These are phyloP conservation scores for Myxozyma monticola DNA, from an alignment of 805 yeast species.

Conservation along the genomic window DNA sequence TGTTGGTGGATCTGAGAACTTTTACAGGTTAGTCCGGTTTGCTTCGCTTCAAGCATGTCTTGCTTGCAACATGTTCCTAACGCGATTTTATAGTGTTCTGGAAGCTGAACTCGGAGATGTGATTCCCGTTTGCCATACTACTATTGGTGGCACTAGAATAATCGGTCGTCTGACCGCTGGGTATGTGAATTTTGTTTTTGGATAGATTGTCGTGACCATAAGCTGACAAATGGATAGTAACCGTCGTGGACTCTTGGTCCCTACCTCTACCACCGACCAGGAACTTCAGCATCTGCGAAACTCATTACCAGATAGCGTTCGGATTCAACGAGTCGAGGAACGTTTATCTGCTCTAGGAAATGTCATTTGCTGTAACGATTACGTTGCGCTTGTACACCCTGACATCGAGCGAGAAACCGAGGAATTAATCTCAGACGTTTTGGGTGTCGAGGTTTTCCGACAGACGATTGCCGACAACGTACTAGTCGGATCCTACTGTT, in stretches of 20 bases:
- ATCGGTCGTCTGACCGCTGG: constrained; percentile 94
- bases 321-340: constrained; percentile 97
- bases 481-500: constrained; percentile 93
- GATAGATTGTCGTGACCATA: not conserved
- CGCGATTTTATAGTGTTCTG: constrained; percentile 74
- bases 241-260: constrained; percentile 95
- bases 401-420: constrained; percentile 99
- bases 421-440: constrained; percentile 94
- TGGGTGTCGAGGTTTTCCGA: constrained; percentile 98
- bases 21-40: constrained; percentile 48
- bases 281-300: constrained; percentile 97
- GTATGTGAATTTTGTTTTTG: constrained; percentile 2
- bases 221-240: constrained; percentile 53
- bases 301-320: constrained; percentile 90
- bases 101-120: constrained; percentile 98
- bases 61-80: not conserved
- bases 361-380: constrained; percentile 97
- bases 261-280: constrained; percentile 97
- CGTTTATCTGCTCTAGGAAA: constrained; percentile 95
- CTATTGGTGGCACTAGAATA: constrained; percentile 97
- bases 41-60: not conserved
- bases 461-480: constrained; percentile 99
- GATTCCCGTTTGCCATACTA: constrained; percentile 93
- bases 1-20: constrained; percentile 89
- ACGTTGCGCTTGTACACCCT: constrained; percentile 98